Evolutionary conservation across 805 yeast genomes (phyloP), one percentile per base, ranked within the genome.

Genomic region (Maudiozyma serrabonitensis): DNA sequence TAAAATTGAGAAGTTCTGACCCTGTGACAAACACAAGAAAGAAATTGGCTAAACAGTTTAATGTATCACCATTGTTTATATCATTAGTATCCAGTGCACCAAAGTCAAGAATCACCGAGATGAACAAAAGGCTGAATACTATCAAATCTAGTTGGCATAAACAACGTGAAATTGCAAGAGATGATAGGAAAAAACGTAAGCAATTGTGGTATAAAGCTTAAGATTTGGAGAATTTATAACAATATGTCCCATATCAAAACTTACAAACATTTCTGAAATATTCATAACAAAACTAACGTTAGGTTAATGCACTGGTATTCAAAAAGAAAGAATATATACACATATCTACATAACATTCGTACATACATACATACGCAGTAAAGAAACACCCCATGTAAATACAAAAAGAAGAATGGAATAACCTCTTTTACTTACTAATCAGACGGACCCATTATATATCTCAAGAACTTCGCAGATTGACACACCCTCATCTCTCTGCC

Each of bases 1-100:
- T 70, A 54, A 58, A 68, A 41, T 69, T 84, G 55, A 76, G 95
- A 59, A 51, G 56, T 13, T 61, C 68, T 39, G 78, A 85, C 57
- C 91, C 93, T 1, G 69, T 68, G 28, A 70, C 67, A 43, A 80
- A 87, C 79, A 80, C 88, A 15, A 74, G 84, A 54, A 73, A 76
- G 49, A 75, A 72, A 13, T 71, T 87, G 48, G 87, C 89, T 12
- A 67, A 72, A 53, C 72, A 79, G 64, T 87, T 73, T 61, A 67
- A 72, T 32, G 80, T 80, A 41, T 70, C 79, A 28, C 73, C 72
- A 34, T 61, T 69, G 48, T 76, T 79, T 46, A 74, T 86, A 37
- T 78, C 80, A 6, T 60, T 82, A 45, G 76, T 76, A 2, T 74
- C 86, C 0, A 69, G 69, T n/a, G 65, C 69, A 19, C 65, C 71